phyloP scores from a whole-genome alignment of 129 eudicot species.

The Logfia minima region DNA sequence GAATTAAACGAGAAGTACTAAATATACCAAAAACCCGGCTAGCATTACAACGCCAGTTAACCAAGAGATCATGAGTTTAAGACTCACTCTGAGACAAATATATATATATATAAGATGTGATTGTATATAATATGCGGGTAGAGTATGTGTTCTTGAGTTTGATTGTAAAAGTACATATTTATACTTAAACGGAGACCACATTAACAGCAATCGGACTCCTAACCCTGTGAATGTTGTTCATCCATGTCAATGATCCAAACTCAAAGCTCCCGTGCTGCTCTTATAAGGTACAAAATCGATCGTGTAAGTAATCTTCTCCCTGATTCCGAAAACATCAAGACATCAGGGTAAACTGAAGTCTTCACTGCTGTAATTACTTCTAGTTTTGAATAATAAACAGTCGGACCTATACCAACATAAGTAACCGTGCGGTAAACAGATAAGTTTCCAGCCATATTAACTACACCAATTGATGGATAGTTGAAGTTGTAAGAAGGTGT shows the following conservation, averaged over 20 bases:
- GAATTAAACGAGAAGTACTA: too few relatives aligned
- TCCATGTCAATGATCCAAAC: conserved; percentile 68
- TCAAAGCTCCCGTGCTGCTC: conserved; percentile 49
- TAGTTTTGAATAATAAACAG: conserved; percentile 45
- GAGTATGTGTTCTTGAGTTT: background rate
- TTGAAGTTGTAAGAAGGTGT: conserved; percentile 49
- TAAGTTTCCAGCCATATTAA: conserved; percentile 44
- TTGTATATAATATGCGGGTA: too few relatives aligned
- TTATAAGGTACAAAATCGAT: conserved; percentile 45
- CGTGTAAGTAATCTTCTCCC: conserved; percentile 51
- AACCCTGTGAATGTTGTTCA: conserved; percentile 46
- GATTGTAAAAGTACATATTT: background rate
- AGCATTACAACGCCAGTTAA: too few relatives aligned
- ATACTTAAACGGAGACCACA: conserved; percentile 40
- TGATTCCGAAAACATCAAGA: conserved; percentile 31
- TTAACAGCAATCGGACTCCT: conserved; percentile 63
- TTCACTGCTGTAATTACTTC: conserved; percentile 48
- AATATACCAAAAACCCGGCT: too few relatives aligned
- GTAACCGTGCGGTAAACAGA: conserved; percentile 60
- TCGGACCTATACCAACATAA: conserved; percentile 48
- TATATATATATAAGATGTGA: too few relatives aligned
- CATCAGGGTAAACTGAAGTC: conserved; percentile 46
- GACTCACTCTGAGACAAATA: too few relatives aligned
- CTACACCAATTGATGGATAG: conserved; percentile 64
- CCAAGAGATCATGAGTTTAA: too few relatives aligned